Percentiles rank a stretch among this genome's conserved stretches.
Evolutionary conservation across 2,329 filamentous ascomycete species (phyloP).

Genomic region (Colletotrichum zoysiae): DNA sequence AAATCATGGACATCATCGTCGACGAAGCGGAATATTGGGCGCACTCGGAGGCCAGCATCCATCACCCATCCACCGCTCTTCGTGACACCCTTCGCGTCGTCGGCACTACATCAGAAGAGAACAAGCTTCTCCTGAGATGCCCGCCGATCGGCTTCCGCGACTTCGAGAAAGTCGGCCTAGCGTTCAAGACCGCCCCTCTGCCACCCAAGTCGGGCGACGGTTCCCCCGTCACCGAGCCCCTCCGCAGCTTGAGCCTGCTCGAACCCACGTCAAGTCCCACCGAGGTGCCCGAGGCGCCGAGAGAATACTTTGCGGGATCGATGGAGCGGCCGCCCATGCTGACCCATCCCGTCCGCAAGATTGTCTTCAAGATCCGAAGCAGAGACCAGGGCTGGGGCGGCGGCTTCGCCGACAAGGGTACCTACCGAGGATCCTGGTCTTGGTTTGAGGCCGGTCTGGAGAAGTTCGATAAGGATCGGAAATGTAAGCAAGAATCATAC

Average conservation of each 20-base stretch:
- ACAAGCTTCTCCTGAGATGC: constrained; percentile 52
- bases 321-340: constrained; percentile 48
- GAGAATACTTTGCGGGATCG: constrained; percentile 51
- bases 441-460: constrained; percentile 76
- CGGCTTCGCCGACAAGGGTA: constrained; percentile 46
- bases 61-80: constrained; percentile 44
- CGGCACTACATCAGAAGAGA: constrained; percentile 45
- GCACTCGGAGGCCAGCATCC: constrained; percentile 55
- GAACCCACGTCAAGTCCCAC: constrained; percentile 17
- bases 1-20: constrained; percentile 68
- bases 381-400: constrained; percentile 71
- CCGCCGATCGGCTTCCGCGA: constrained; percentile 53
- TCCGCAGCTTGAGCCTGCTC: constrained; percentile 23
- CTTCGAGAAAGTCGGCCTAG: constrained; percentile 28
- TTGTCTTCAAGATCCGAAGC: constrained; percentile 70
- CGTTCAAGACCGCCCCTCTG: constrained; percentile 33
- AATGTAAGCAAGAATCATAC: constrained; percentile 41
- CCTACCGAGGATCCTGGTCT: constrained; percentile 65
- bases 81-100: constrained; percentile 44
- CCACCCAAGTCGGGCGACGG: constrained; percentile 25
- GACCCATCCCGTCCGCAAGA: constrained; percentile 67
- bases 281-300: constrained; percentile 18
- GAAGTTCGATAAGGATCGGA: constrained; percentile 58
- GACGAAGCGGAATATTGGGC: constrained; percentile 75
- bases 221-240: constrained; percentile 18